Percentiles rank a stretch among this genome's conserved stretches.
These are phyloP conservation scores for Mycosarcoma maydis DNA, from an alignment of 1,284 basidiomycete species.

Conservation along the genomic window DNA sequence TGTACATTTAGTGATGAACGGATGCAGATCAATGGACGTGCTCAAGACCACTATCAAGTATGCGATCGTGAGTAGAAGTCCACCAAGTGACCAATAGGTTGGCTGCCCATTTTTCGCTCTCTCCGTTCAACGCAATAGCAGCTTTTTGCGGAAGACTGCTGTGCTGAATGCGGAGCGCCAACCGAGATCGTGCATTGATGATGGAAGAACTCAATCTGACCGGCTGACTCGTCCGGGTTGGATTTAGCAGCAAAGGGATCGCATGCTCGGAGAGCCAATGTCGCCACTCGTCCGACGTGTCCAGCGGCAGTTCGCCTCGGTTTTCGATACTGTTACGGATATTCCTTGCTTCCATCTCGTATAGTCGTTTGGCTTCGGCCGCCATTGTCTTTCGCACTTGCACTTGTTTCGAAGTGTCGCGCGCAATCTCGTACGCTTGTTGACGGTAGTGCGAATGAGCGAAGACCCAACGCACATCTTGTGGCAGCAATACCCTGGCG, in stretches of 20 bases:
- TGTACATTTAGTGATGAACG: background rate
- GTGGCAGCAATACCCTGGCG: background rate
- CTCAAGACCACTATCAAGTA: background rate
- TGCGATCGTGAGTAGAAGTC: background rate
- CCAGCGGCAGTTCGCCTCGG: slow-evolving; percentile 1
- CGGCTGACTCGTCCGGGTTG: background rate
- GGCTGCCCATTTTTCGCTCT: slow-evolving; percentile 8
- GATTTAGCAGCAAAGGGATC: background rate
- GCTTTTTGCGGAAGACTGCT: background rate
- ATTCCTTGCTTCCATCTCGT: slow-evolving; percentile 5
- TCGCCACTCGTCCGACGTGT: slow-evolving; percentile 19
- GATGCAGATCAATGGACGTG: background rate
- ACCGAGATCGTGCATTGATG: background rate
- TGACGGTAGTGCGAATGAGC: background rate
- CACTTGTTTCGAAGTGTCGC: background rate
- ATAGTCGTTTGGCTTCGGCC: background rate
- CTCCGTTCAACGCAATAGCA: background rate
- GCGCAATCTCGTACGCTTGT: background rate
- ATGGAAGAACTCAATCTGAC: background rate
- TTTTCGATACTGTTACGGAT: slow-evolving; percentile 3
- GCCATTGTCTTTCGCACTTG: background rate
- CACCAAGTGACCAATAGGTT: slow-evolving; percentile 11
- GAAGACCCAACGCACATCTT: slow-evolving; percentile 1
- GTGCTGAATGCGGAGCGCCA: background rate
- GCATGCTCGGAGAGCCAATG: slow-evolving; percentile 2